These are phyloP conservation scores for Monilinia fructicola DNA, from an alignment of 2,329 filamentous ascomycete genomes.

Conservation along the genomic window DNA sequence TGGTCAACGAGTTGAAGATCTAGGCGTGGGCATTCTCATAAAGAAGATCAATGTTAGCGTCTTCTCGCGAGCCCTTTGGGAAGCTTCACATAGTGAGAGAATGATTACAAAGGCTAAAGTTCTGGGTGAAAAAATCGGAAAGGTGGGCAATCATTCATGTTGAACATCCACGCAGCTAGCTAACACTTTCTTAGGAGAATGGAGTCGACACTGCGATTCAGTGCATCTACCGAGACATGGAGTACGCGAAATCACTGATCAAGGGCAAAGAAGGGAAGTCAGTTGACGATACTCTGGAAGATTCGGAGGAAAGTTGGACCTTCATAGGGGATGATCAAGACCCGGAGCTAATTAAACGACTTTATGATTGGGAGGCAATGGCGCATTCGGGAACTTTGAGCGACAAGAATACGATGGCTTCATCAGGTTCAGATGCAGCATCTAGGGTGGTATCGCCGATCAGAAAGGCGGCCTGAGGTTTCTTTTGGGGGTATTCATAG, in stretches of 20 bases:
- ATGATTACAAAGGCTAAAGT: slow-evolving; percentile 86
- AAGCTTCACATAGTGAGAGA: slow-evolving; percentile 82
- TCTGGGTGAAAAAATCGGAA: slow-evolving; percentile 83
- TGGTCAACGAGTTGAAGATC: slow-evolving; percentile 81
- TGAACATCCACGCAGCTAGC: slow-evolving; percentile 22
- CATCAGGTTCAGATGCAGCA: slow-evolving; percentile 26
- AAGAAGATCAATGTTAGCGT: slow-evolving; percentile 85
- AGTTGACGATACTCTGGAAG: slow-evolving; percentile 54
- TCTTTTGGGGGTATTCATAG: background rate
- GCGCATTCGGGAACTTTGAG: slow-evolving; percentile 32
- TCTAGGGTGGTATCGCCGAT: slow-evolving; percentile 16
- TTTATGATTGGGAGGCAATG: slow-evolving; percentile 40
- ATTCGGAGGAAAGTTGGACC: slow-evolving; percentile 83
- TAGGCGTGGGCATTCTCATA: slow-evolving; percentile 87
- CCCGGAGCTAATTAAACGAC: slow-evolving; percentile 37
- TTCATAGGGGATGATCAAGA: slow-evolving; percentile 63
- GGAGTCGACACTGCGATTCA: slow-evolving; percentile 90
- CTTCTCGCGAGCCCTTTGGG: slow-evolving; percentile 85
- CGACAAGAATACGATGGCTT: slow-evolving; percentile 19
- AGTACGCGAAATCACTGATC: slow-evolving; percentile 85
- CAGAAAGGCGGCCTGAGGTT: slow-evolving; percentile 15
- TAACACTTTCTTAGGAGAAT: slow-evolving; percentile 63
- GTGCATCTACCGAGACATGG: slow-evolving; percentile 89
- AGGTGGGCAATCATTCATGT: slow-evolving; percentile 55
- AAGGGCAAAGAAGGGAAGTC: slow-evolving; percentile 61